These are phyloP conservation scores for Hanseniaspora uvarum DNA, from an alignment of 1,139 yeast genomes.

Conservation along the genomic window DNA sequence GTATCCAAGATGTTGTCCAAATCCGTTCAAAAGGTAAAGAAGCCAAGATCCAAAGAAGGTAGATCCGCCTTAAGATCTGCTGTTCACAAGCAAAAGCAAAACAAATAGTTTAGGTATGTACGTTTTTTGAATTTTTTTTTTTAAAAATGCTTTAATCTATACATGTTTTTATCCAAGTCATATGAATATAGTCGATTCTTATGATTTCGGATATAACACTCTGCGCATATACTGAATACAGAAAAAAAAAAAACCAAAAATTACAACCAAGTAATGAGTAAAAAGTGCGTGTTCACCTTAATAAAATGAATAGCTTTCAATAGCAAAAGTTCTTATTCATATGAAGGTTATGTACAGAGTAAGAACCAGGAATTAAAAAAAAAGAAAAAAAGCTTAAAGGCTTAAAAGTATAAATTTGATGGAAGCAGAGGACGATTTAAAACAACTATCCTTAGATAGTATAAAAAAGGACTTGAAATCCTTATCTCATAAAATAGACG, in stretches of 20 bases:
- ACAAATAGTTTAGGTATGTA: neutral
- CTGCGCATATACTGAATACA: neutral
- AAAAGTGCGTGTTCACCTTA: neutral
- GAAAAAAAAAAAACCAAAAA: neutral
- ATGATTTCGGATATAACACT: neutral
- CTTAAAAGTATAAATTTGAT: too few species aligned
- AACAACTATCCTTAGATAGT: constrained; percentile 19
- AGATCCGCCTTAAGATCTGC: constrained; percentile 32
- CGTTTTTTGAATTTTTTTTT: neutral
- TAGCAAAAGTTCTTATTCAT: too few species aligned
- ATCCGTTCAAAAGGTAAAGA: constrained; percentile 46
- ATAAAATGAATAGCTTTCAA: too few species aligned
- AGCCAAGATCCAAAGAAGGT: constrained; percentile 44
- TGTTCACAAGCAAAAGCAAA: constrained; percentile 27
- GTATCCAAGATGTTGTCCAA: constrained; percentile 51
- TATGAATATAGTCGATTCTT: too few species aligned
- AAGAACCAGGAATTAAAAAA: too few species aligned
- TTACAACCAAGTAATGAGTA: neutral
- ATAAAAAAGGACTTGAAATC: constrained; percentile 26
- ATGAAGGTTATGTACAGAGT: too few species aligned
- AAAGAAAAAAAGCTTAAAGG: too few species aligned
- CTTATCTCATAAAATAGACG: constrained; percentile 26
- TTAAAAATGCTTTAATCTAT: too few species aligned
- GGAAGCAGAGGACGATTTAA: neutral
- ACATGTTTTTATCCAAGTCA: neutral